Base-by-base conservation (phyloP, 305 asterid genomes). In the Fraxinus velutina region DNA sequence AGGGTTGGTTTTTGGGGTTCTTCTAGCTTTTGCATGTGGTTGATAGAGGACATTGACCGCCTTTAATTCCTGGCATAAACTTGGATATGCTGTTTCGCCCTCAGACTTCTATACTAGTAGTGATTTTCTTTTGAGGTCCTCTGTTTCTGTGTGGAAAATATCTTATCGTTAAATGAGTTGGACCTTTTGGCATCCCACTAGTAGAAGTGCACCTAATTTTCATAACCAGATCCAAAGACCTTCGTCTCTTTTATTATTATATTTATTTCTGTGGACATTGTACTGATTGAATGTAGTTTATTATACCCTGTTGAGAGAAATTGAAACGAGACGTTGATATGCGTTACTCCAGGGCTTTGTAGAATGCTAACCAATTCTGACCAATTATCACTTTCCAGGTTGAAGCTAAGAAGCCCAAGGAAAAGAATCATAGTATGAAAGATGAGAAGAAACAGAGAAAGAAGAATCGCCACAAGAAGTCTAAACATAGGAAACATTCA, bases 361-460 rank as follows among this genome's bases (percentile, higher is more conserved):
- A 47, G 57, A 57, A 62, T 27, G 17, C 6, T 34, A 39, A 79
- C 86, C 78, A 44, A 83, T 36, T 76, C 10, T 78, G 39, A 60
- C 42, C 57, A 75, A 62, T 66, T 80, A 39, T 82, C 44, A 13
- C 66, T 77, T 80, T 87, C 42, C 87, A 94, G 98, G 93, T 92
- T 74, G 92, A 92, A 89, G 82, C 85, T 21, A 86, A 85, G 81
- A 92, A 90, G 85, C 85, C 81, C 79, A 89, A 84, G 85, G 89
- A 77, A 73, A 92, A 85, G 82, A 77, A 44, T 55, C 55, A 15
- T 50, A 15, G 33, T 22, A 55, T 70, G 27, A 86, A 85, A 81
- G 86, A 81, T 21, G 90, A 81, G 83, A 88, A 85, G 85, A 89
- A 88, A 85, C 83, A 74, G 42, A 83, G 36, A 52, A 84, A 81